A percentile compares a stretch with the other conserved stretches of the same genome.
Evolutionary conservation across 768 basidiomycete genomes (phyloP).

Genomic region (Amanita rimosa): DNA sequence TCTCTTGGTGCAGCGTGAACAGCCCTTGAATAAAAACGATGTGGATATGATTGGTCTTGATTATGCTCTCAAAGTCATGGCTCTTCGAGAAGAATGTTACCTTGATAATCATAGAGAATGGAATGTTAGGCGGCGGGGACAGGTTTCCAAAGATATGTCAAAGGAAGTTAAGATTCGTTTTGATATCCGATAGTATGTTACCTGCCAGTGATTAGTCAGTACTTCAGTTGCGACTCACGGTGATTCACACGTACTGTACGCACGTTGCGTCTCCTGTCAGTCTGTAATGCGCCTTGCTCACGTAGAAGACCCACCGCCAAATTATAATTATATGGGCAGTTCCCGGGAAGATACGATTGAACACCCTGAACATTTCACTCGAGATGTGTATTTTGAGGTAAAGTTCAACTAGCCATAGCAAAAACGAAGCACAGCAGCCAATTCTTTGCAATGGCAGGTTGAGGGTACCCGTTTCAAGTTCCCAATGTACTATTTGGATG

Average conservation of each 20-base stretch:
- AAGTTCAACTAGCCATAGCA: background rate
- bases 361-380: background rate
- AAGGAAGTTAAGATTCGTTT: background rate
- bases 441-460: background rate
- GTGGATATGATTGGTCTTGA: slow-evolving; percentile 9
- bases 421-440: too few species aligned
- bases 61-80: slow-evolving; percentile 1
- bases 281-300: too few species aligned
- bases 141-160: background rate
- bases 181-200: background rate
- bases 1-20: slow-evolving; percentile 11
- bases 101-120: background rate
- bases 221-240: too few species aligned
- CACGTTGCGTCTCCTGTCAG: too few species aligned
- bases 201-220: too few species aligned
- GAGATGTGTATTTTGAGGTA: background rate
- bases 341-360: too few species aligned
- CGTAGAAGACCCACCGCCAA: too few species aligned
- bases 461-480: background rate
- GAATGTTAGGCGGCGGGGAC: background rate
- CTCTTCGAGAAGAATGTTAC: background rate
- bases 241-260: too few species aligned
- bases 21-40: slow-evolving; percentile 15
- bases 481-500: background rate
- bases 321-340: too few species aligned